Evolutionary conservation across 805 yeast species (phyloP).

Genomic region (Candida adriatica): DNA sequence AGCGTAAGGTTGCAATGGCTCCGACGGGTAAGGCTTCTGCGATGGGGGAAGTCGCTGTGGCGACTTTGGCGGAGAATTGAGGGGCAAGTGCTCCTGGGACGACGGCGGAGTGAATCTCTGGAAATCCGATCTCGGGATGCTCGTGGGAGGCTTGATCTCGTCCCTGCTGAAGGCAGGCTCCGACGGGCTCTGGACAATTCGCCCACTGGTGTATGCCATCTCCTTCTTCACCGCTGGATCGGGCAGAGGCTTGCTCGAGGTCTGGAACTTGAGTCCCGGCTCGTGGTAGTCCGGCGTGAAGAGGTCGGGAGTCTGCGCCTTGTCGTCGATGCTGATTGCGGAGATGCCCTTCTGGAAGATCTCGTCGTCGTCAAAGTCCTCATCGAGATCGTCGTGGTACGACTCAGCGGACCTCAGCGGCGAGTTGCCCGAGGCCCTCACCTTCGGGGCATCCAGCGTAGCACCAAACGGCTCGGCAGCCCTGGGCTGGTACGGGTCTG

Average conservation of each 20-base stretch:
- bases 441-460: background rate
- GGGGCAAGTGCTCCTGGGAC: constrained; percentile 11
- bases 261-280: constrained; percentile 11
- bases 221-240: constrained; percentile 11
- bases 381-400: constrained; percentile 16
- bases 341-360: constrained; percentile 21
- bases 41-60: constrained; percentile 1
- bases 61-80: background rate
- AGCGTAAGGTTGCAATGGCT: background rate
- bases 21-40: background rate
- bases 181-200: constrained; percentile 14
- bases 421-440: background rate
- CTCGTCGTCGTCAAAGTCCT: constrained; percentile 23
- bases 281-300: constrained; percentile 25
- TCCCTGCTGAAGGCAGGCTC: constrained; percentile 7
- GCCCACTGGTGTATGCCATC: constrained; percentile 19
- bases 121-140: constrained; percentile 19
- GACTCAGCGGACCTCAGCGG: constrained; percentile 4
- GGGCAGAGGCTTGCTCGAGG: constrained; percentile 13
- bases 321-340: constrained; percentile 12
- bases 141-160: constrained; percentile 5
- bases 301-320: constrained; percentile 9
- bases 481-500: constrained; percentile 10
- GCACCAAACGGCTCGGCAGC: background rate
- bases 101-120: constrained; percentile 18